Evolutionary conservation across 805 yeast species (phyloP).

Genomic region (Metschnikowia picachoensis): DNA sequence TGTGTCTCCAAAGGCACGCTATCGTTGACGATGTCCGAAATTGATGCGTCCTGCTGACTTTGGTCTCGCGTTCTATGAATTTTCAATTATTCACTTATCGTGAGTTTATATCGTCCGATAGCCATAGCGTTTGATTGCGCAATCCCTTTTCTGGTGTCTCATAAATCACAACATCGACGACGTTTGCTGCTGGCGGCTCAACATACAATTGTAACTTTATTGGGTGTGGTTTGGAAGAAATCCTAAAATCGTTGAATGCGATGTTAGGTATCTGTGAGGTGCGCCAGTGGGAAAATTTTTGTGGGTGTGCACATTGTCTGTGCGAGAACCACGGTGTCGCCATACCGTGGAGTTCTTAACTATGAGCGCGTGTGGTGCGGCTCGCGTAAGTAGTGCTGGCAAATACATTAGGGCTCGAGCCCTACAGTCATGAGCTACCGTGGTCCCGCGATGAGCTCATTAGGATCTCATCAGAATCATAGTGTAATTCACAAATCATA

Average conservation of each 20-base stretch:
- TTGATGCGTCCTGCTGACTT: too few species aligned
- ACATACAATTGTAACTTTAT: conserved; percentile 12
- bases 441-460: conserved; percentile 6
- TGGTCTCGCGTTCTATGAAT: too few species aligned
- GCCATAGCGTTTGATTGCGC: too few species aligned
- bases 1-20: too few species aligned
- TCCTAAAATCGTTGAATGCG: background rate
- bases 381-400: background rate
- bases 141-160: too few species aligned
- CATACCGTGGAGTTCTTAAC: background rate
- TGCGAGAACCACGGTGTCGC: conserved; percentile 1
- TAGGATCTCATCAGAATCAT: background rate
- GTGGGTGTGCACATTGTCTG: conserved; percentile 9
- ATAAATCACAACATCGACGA: too few species aligned
- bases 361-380: background rate
- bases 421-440: conserved; percentile 2
- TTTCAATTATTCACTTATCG: too few species aligned
- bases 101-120: too few species aligned
- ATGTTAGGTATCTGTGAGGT: conserved; percentile 4
- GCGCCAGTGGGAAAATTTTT: conserved; percentile 16
- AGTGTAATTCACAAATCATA: background rate
- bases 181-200: background rate
- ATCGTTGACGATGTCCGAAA: too few species aligned
- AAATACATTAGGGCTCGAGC: conserved; percentile 10
- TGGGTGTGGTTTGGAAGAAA: conserved; percentile 9